These are phyloP conservation scores for Litsea cubeba DNA, from an alignment of 164 flowering plant genomes.

Conservation along the genomic window DNA sequence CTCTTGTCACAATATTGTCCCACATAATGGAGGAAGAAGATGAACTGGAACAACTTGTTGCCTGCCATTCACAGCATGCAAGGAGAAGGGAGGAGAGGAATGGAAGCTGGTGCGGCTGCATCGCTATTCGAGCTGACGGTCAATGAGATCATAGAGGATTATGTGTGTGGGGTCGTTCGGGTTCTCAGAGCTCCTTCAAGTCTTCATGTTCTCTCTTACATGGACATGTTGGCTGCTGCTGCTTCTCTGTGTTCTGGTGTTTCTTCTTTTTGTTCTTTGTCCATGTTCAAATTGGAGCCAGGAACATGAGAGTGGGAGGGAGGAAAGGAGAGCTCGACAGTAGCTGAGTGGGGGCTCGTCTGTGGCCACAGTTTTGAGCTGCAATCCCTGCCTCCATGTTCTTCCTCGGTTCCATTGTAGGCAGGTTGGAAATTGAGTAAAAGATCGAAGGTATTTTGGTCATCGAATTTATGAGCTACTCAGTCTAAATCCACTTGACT, in stretches of 20 bases:
- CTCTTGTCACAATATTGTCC: neutral
- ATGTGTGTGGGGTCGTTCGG: conserved; percentile 51
- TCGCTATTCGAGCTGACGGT: conserved; percentile 32
- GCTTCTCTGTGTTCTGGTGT: neutral
- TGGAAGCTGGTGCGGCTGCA: neutral
- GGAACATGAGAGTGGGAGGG: conserved; percentile 63
- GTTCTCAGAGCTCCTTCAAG: conserved; percentile 49
- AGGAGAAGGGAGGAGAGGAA: neutral
- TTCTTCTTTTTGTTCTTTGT: conserved; percentile 9
- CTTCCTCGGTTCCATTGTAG: conserved; percentile 59
- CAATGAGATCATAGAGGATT: conserved; percentile 47
- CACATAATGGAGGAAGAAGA: neutral
- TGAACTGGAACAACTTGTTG: neutral
- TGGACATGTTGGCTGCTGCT: conserved; percentile 26
- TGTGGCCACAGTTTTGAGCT: conserved; percentile 53
- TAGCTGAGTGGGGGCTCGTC: conserved; percentile 60
- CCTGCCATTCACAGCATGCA: neutral
- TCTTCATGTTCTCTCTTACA: conserved; percentile 51
- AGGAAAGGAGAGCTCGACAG: conserved; percentile 37
- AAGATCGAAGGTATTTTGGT: neutral
- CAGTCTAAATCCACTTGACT: too few species aligned
- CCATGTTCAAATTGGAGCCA: conserved; percentile 33
- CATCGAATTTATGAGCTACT: neutral
- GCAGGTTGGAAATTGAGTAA: conserved; percentile 18
- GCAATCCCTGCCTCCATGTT: conserved; percentile 50